Base-by-base conservation (phyloP, 495 filamentous ascomycete genomes). In the Lineolata rhizophorae region DNA sequence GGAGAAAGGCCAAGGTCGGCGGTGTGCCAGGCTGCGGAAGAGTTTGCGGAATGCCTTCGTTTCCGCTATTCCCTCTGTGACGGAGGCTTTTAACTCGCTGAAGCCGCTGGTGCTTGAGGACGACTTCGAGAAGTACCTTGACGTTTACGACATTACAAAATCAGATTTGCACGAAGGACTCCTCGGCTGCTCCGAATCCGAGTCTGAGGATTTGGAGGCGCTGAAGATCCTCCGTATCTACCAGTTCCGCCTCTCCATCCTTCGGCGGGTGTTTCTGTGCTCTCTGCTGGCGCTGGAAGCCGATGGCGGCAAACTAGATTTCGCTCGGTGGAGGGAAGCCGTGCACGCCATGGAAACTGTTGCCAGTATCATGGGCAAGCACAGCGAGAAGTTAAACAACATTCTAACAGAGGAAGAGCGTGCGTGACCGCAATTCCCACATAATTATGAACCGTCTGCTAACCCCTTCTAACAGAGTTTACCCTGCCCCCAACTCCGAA, bases 141-240 rank as follows among this genome's bases (percentile, higher is more conserved):
- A 92, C 43, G 74, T 93, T 21, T 93, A 93, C 42, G 83, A 95
- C 43, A 72, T 95, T 36, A 79, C 66, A 33, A 61, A 73, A 29
- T 66, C 68, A 20, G 84, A 95, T 42, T 61, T 84, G 10, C 59
- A 62, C 29, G 74, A 77, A 34, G 68, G 72, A 3, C 58, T 69
- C 35, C 49, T 62, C 15, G 66, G 66, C 2, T 66, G 72, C 27
- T 52, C 61, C 1, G 65, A 75, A 18, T 49, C 55, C 20, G 65
- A 75, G 19, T 59, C 66, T 39, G 74, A 91, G 20, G 74, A 85
- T 35, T 49, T 62, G 13, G 80, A 91, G 46, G 80, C 79, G 3
- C 52, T 97, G 11, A 77, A 75, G 28, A 64, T 65, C 16, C 62
- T 95, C 6, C 83, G 84, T 35, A 70, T 76, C 35, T 60, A 76